These are phyloP conservation scores for Nakazawaea ishiwadae DNA, from an alignment of 805 yeast genomes.

Conservation along the genomic window DNA sequence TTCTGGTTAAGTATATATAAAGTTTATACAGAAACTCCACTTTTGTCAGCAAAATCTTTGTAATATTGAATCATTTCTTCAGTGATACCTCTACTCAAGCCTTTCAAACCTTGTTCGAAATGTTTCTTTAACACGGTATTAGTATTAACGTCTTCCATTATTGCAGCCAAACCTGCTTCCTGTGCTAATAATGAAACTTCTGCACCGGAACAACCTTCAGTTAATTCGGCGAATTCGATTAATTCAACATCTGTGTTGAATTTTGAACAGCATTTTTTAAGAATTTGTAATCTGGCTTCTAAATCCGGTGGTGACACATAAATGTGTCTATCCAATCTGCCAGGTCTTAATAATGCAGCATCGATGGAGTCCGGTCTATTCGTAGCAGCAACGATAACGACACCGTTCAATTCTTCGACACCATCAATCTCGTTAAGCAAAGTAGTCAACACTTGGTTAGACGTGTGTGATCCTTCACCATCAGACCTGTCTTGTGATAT, in stretches of 20 bases:
- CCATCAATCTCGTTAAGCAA: constrained; percentile 95
- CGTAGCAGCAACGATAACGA: constrained; percentile 92
- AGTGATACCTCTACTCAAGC: constrained; percentile 76
- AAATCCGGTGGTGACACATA: constrained; percentile 90
- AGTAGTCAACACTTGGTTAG: constrained; percentile 85
- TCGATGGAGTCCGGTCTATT: constrained; percentile 93
- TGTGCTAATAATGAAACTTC: constrained; percentile 90
- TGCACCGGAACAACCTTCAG: constrained; percentile 96
- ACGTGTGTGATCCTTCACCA: constrained; percentile 48
- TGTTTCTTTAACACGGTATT: constrained; percentile 54
- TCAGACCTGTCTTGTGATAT: constrained; percentile 71
- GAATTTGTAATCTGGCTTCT: constrained; percentile 74
- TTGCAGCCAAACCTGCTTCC: constrained; percentile 93
- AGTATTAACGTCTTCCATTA: constrained; percentile 69
- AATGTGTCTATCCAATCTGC: constrained; percentile 88
- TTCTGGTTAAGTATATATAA: neutral
- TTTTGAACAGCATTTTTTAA: constrained; percentile 60
- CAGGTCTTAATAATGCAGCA: constrained; percentile 91
- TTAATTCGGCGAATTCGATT: constrained; percentile 47
- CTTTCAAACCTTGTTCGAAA: constrained; percentile 64
- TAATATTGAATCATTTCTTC: constrained; percentile 80
- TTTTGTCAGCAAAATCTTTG: constrained; percentile 41
- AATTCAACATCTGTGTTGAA: constrained; percentile 51
- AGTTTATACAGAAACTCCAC: constrained; percentile 3
- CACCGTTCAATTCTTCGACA: constrained; percentile 91